phyloP scores from a whole-genome alignment of 306 rosid species.

The Prunus salicina region DNA sequence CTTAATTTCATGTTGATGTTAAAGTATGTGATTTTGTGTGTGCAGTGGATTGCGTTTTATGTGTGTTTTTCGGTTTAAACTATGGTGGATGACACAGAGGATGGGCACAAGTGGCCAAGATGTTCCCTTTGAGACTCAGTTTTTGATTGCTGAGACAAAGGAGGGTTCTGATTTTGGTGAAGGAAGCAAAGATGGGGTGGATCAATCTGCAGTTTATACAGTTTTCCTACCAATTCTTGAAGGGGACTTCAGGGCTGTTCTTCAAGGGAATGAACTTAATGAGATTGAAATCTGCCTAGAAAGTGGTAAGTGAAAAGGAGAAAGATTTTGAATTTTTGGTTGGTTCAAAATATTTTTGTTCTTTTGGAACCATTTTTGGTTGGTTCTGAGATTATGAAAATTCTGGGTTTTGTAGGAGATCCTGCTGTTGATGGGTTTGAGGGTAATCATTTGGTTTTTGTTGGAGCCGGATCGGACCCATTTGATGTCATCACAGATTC shows the following conservation, averaged over 20 bases:
- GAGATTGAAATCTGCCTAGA: constrained; percentile 92
- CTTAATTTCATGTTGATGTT: not conserved
- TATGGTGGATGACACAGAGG: constrained; percentile 99
- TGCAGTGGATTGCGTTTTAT: constrained; percentile 74
- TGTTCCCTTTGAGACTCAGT: constrained; percentile 82
- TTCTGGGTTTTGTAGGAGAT: constrained; percentile 53
- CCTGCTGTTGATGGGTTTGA: constrained; percentile 71
- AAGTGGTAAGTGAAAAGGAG: constrained; percentile 53
- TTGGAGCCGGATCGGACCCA: constrained; percentile 85
- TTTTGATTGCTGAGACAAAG: constrained; percentile 66
- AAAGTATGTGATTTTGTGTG: not conserved
- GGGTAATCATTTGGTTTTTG: constrained; percentile 76
- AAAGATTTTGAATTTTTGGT: not conserved
- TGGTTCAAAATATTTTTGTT: not conserved
- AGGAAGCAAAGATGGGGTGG: constrained; percentile 31
- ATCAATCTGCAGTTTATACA: constrained; percentile 44
- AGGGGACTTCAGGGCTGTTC: constrained; percentile 96
- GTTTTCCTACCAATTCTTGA: constrained; percentile 86
- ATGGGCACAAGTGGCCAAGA: constrained; percentile 76
- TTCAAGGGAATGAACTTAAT: constrained; percentile 76
- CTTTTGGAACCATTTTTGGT: not conserved
- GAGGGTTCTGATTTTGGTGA: constrained; percentile 40
- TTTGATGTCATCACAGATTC: constrained; percentile 77
- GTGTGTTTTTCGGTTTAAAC: constrained; percentile 78
- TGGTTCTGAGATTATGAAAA: constrained; percentile 7